Evolutionary conservation across 225 moss, liverwort and hornwort species (phyloP), one percentile per base, ranked within the genome.

Genomic region (Bryoerythrophyllum caledonicum): DNA sequence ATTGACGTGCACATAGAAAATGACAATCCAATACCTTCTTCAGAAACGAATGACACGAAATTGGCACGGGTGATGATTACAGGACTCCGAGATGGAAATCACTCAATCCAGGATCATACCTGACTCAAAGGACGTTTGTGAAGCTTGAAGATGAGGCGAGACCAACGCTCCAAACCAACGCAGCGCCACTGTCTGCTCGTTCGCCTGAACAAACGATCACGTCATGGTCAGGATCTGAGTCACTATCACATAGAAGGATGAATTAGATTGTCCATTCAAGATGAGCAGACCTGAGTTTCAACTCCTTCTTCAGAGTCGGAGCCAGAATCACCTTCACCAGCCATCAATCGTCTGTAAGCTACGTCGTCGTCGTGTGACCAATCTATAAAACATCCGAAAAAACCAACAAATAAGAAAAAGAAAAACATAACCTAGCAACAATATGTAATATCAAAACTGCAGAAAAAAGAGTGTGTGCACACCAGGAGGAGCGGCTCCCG

Each of bases 131-230:
- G 90, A 89, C 49, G 67, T 78, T 71, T 96, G 91, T 25, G 93
- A 86, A 74, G 86, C 75, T 54, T 91, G 91, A 49, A 96, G 81
- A 72, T 89, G 89, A 17, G 93, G 93, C 67, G 91, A 89, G 25
- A 91, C 95, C 54, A 96, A 82, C 61, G 91, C 86, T 56, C 95
- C 95, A 82, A 96, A 96, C 88, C 95, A 91, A 52, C 87, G 77
- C 11, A 91, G 63, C 41, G 91, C 89, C 52, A 78, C 84, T 46
- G 88, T 76, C 54, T 58, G 87, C 52, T 81, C 87, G 37, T 75
- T 85, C 41, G 78, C 60, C 85, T 88, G 62, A 52, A 83, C 54
- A 81, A 6, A 68, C 32, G 74, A 81, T 44, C 71, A 71, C 46
- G 58, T 58, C 67, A 52, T 43, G 24, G 52, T 57, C 52, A 79